These are phyloP conservation scores for Amphibolis antarctica DNA, from an alignment of 106 monocot genomes.

Conservation along the genomic window DNA sequence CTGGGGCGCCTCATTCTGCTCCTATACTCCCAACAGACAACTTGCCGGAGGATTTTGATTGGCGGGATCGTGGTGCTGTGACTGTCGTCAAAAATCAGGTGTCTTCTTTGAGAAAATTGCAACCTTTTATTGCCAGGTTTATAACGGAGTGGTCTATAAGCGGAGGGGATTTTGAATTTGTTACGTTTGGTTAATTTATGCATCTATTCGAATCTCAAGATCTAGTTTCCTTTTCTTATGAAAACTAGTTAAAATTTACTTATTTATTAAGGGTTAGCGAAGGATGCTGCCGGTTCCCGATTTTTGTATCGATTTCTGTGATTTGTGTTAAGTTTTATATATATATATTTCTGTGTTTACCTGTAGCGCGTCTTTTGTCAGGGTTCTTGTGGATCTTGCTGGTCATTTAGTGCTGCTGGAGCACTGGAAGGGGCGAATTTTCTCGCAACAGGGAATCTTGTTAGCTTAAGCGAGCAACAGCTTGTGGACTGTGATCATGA, in stretches of 20 bases:
- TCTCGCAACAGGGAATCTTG: slow-evolving; percentile 66
- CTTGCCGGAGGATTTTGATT: slow-evolving; percentile 75
- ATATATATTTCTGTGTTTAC: background rate
- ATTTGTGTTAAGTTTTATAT: background rate
- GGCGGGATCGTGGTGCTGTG: slow-evolving; percentile 86
- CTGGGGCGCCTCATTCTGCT: slow-evolving; percentile 18
- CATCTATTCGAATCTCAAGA: background rate
- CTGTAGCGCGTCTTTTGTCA: slow-evolving; percentile 12
- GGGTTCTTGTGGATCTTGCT: slow-evolving; percentile 95
- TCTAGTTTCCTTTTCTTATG: background rate
- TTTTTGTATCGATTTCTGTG: background rate
- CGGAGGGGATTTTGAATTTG: background rate
- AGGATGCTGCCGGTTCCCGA: background rate
- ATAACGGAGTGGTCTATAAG: background rate
- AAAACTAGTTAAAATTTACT: background rate
- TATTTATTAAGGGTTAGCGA: background rate
- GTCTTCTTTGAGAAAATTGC: background rate
- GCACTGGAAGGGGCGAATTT: slow-evolving; percentile 89
- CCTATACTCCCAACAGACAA: slow-evolving; percentile 62
- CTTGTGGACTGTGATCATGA: slow-evolving; percentile 86
- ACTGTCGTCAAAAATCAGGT: slow-evolving; percentile 81
- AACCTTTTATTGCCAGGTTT: too few species aligned
- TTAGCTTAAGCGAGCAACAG: slow-evolving; percentile 83
- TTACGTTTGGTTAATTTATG: background rate
- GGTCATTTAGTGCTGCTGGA: slow-evolving; percentile 84